A percentile compares a stretch with the other conserved stretches of the same genome.
These are phyloP conservation scores for Coemansia umbellata DNA, from an alignment of 192 early-diverging fungal species.

Conservation along the genomic window DNA sequence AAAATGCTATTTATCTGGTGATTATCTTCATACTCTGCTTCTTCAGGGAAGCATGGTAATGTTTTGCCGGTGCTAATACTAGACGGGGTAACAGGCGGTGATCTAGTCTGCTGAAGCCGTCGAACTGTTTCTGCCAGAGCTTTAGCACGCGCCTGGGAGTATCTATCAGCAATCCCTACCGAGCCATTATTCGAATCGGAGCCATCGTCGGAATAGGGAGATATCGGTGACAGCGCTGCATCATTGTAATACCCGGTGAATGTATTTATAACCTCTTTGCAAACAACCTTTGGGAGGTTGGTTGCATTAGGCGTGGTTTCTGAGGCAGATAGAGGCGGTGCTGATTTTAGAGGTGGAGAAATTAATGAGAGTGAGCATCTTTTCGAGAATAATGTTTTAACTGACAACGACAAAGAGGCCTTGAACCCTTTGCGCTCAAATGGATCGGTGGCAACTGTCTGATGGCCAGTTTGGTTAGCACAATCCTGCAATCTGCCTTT, in stretches of 20 bases:
- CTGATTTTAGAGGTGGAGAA: neutral
- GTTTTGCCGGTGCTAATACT: conserved; percentile 39
- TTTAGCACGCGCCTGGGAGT: conserved; percentile 28
- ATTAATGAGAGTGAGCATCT: neutral
- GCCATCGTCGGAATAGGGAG: neutral
- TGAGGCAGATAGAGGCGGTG: neutral
- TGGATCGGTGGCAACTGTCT: conserved; percentile 4
- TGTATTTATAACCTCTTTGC: conserved; percentile 11
- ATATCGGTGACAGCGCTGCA: neutral
- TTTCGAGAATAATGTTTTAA: conserved; percentile 36
- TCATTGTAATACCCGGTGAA: neutral
- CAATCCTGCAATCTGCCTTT: conserved; percentile 6
- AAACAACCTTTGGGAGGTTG: too few relatives aligned
- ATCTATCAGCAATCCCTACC: conserved; percentile 8
- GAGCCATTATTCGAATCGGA: neutral
- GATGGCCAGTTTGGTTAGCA: neutral
- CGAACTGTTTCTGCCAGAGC: conserved; percentile 36
- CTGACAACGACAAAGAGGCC: conserved; percentile 20
- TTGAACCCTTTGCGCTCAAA: conserved; percentile 22
- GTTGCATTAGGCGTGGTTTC: too few relatives aligned
- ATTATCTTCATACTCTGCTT: conserved; percentile 20
- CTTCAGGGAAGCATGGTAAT: conserved; percentile 38
- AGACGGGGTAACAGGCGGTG: conserved; percentile 31
- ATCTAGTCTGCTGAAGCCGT: conserved; percentile 20
- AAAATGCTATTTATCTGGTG: neutral